Percentiles rank a stretch among this genome's conserved stretches.
These are phyloP conservation scores for Kwoniella pini DNA, from an alignment of 768 basidiomycete species.

Conservation along the genomic window DNA sequence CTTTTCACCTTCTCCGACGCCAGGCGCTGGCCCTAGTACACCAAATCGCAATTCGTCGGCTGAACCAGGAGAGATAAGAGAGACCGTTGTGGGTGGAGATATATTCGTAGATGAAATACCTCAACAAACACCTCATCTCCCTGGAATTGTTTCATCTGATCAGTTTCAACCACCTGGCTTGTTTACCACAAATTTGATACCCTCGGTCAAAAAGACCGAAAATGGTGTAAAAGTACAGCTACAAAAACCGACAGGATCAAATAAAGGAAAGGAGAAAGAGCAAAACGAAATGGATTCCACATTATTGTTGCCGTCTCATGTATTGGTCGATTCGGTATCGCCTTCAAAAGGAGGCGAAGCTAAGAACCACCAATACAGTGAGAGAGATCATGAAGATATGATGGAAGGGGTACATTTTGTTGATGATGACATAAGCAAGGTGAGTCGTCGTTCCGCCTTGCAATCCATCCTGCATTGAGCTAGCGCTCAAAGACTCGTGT, in stretches of 20 bases:
- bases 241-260: slow-evolving; percentile 4
- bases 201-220: slow-evolving; percentile 1
- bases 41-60: neutral
- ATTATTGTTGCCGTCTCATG: slow-evolving; percentile 37
- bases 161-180: slow-evolving; percentile 28
- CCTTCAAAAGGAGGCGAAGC: slow-evolving; percentile 3
- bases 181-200: slow-evolving; percentile 18
- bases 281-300: neutral
- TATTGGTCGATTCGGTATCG: slow-evolving; percentile 21
- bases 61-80: slow-evolving; percentile 3
- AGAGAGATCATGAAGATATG: slow-evolving; percentile 8
- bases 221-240: slow-evolving; percentile 1
- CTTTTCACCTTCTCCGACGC: slow-evolving; percentile 3
- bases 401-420: slow-evolving; percentile 48
- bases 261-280: slow-evolving; percentile 3
- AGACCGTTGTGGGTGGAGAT: neutral
- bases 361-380: slow-evolving; percentile 4
- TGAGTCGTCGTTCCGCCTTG: slow-evolving; percentile 6
- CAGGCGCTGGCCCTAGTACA: slow-evolving; percentile 5
- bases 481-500: neutral
- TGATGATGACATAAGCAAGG: slow-evolving; percentile 39
- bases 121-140: neutral
- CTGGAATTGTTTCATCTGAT: slow-evolving; percentile 4
- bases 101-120: slow-evolving; percentile 23
- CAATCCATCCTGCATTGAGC: neutral